Evolutionary conservation across 495 filamentous ascomycete genomes (phyloP), one percentile per base, ranked within the genome.

Genomic region (Xeromyces bisporus): DNA sequence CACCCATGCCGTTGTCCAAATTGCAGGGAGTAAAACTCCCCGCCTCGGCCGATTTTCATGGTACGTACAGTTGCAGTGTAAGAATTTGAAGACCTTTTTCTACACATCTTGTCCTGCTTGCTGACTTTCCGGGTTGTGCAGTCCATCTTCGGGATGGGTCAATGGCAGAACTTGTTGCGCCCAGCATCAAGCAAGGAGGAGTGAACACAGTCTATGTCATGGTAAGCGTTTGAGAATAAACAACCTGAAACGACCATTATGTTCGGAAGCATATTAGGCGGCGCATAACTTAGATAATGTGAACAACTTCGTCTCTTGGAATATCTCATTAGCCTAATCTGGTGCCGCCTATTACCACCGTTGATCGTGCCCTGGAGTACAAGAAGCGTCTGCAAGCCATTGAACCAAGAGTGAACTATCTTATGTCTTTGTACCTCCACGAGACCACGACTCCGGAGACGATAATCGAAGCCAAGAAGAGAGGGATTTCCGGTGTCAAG

Each of bases 391-490:
- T 94, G 29, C 56, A 67, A 40, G 60, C 66, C 31, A 58, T 86
- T 40, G 79, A 77, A 29, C 75, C 77, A 0, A 65, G 69, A 21
- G 75, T 93, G 26, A 73, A 67, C 34, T 93, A 73, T 46, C 68
- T 93, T 34, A 92, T 94, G 85, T 79, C 82, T 3, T 65, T 94
- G 15, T 94, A 89, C 48, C 70, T 91, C 21, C 75, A 82, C 44
- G 64, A 76, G 27, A 67, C 60, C 16, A 67, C 93, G 29, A 92
- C 79, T 2, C 79, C 85, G 4, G 77, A 78, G 20, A 72, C 72
- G 8, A 82, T 94, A 34, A 62, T 66, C 26, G 71, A 78, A 41
- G 84, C 83, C 15, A 75, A 73, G 44, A 49, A 59, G 48, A 50
- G 53, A 16, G 58, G 58, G 9, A 51, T 66, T 34, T 50, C 57